A percentile compares a stretch with the other conserved stretches of the same genome.
Evolutionary conservation across 2,329 filamentous ascomycete genomes (phyloP).

Genomic region (Phialophora expanda): DNA sequence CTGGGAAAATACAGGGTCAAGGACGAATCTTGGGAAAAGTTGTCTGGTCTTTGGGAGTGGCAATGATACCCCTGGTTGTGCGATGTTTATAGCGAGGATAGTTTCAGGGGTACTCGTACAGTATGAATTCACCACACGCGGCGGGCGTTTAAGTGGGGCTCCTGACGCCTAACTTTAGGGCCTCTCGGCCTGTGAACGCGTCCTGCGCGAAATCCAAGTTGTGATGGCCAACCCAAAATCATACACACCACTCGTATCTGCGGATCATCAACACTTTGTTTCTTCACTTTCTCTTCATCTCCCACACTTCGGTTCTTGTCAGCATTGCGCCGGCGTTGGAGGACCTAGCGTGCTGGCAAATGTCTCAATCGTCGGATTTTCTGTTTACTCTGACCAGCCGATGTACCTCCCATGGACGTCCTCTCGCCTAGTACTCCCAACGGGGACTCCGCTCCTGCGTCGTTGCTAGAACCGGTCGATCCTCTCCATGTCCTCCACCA

Average conservation of each 20-base stretch:
- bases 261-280: slow-evolving; percentile 17
- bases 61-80: slow-evolving; percentile 15
- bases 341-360: slow-evolving; percentile 29
- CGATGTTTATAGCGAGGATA: slow-evolving; percentile 4
- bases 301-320: slow-evolving; percentile 19
- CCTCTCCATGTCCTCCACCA: slow-evolving; percentile 74
- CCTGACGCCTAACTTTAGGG: background rate
- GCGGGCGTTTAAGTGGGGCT: slow-evolving; percentile 1
- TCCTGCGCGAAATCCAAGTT: slow-evolving; percentile 14
- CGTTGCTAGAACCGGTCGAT: slow-evolving; percentile 56
- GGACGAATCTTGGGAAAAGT: slow-evolving; percentile 1
- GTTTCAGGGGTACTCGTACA: background rate
- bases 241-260: slow-evolving; percentile 4
- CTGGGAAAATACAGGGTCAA: slow-evolving; percentile 2
- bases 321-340: slow-evolving; percentile 37
- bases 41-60: background rate
- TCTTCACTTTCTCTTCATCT: background rate
- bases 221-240: background rate
- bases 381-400: slow-evolving; percentile 9
- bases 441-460: slow-evolving; percentile 27
- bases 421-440: slow-evolving; percentile 35
- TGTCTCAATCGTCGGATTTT: slow-evolving; percentile 20
- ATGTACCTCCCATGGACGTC: slow-evolving; percentile 36
- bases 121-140: background rate
- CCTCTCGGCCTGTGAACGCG: background rate